Evolutionary conservation across 1,284 basidiomycete genomes (phyloP).

Genomic region (Mycena sp.): DNA sequence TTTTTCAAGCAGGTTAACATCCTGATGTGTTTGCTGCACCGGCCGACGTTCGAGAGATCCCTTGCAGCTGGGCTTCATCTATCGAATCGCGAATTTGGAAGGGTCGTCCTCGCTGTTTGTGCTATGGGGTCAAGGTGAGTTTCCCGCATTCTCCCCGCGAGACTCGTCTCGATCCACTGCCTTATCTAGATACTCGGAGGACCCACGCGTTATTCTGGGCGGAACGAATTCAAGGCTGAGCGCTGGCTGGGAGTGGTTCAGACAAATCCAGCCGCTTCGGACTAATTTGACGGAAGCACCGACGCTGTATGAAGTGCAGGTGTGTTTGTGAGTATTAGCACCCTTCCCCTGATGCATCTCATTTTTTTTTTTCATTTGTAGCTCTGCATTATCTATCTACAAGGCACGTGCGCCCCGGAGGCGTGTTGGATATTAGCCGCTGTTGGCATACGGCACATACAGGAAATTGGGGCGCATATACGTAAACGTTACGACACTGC

Average conservation of each 20-base stretch:
- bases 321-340: slow-evolving; percentile 18
- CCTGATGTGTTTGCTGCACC: slow-evolving; percentile 15
- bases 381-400: no score
- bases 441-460: slow-evolving; percentile 17
- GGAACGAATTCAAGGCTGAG: slow-evolving; percentile 22
- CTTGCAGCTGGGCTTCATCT: slow-evolving; percentile 26
- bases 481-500: slow-evolving; percentile 11
- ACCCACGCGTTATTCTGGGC: slow-evolving; percentile 22
- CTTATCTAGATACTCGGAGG: slow-evolving; percentile 23
- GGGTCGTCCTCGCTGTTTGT: slow-evolving; percentile 23
- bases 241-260: slow-evolving; percentile 25
- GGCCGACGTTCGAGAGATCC: slow-evolving; percentile 21
- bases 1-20: slow-evolving; percentile 18
- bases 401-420: slow-evolving; percentile 5
- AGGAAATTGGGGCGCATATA: slow-evolving; percentile 23
- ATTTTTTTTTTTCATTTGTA: neutral
- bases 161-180: no score
- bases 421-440: slow-evolving; percentile 21
- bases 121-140: slow-evolving; percentile 8
- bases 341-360: no score
- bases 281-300: neutral
- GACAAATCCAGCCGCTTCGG: slow-evolving; percentile 8
- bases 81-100: slow-evolving; percentile 20
- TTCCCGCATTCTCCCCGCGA: no score
- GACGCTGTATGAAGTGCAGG: slow-evolving; percentile 24